Evolutionary conservation across 495 filamentous ascomycete species (phyloP), one percentile per base, ranked within the genome.

Genomic region (Hypoxylon subgilvum): DNA sequence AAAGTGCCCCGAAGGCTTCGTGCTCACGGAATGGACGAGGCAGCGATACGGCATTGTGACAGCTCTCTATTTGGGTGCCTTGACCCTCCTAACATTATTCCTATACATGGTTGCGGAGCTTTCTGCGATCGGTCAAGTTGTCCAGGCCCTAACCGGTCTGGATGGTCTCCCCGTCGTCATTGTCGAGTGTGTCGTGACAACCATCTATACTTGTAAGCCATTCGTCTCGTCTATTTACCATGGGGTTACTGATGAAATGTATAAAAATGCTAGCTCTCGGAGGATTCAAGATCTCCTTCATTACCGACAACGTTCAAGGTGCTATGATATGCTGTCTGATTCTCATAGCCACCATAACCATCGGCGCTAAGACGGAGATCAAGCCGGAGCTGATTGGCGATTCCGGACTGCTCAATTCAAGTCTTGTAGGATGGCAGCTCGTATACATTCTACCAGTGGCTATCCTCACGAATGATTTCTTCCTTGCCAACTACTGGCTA

Each of bases 51-150:
- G 88, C 0, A 40, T 76, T 2, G 63, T 85, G 27, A 76, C 88
- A 6, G 84, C 84, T 2, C 67, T 90, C 5, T 91, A 85, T 59
- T 72, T 91, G 21, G 88, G 87, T 63, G 79, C 86, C 63, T 72
- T 89, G 69, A 87, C 85, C 52, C 81, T 90, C n/a, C 82, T 88
- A 35, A 90, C 88, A 1, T 77, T 91, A 51, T 91, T 91, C 63
- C 66, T 91, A 23, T 91, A 90, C 76, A 91, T 91, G 88, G 84
- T 91, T 5, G 84, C 88, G 7, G 88, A 91, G 69, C 76, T 91
- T 35, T 89, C 86, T 22, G 84, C 86, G 6, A 69, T 91, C 16
- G 85, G 88, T 43, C 88, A 90, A 66, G 88, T 91, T 42, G 75
- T 91, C 60, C 83, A 70, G 43, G 76, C 82, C n/a, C 69, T 91